A percentile compares a stretch with the other conserved stretches of the same genome.
Conservation (phyloP, 805 yeast genomes). For the Komagataella ulmi region DNA sequence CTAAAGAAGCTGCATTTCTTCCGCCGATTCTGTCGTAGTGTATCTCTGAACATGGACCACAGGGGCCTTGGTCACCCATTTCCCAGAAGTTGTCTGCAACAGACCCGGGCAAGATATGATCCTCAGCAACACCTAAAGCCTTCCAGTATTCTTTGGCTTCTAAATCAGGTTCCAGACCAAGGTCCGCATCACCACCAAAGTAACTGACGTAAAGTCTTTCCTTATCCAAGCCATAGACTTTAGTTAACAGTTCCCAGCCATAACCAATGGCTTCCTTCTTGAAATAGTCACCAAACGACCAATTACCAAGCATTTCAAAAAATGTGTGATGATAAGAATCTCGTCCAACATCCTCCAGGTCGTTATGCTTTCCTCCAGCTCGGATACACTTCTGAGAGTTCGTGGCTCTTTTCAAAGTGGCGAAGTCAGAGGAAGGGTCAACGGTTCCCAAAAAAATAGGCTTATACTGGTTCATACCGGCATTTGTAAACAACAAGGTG, state of each 20-base stretch:
- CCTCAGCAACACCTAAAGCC: conserved; percentile 78
- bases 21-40: conserved; percentile 99
- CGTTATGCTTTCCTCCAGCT: conserved; percentile 99
- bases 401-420: conserved; percentile 73
- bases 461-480: conserved; percentile 99
- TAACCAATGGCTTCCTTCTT: conserved; percentile 82
- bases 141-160: conserved; percentile 88
- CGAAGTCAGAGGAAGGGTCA: conserved; percentile 85
- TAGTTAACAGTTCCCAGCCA: conserved; percentile 87
- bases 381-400: conserved; percentile 98
- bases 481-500: conserved; percentile 89
- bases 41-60: conserved; percentile 98
- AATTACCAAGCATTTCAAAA: conserved; percentile 98
- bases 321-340: conserved; percentile 98
- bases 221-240: conserved; percentile 65
- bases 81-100: conserved; percentile 97
- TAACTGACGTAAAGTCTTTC: conserved; percentile 89
- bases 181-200: conserved; percentile 81
- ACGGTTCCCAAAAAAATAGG: conserved; percentile 96
- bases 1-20: conserved; percentile 83
- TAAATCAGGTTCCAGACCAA: conserved; percentile 82
- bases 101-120: conserved; percentile 86
- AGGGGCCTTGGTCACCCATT: conserved; percentile 99
- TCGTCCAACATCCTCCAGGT: conserved; percentile 95
- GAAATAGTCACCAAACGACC: conserved; percentile 99